Base-by-base conservation (phyloP, 2,329 filamentous ascomycete genomes). In the Colletotrichum eremochloae region DNA sequence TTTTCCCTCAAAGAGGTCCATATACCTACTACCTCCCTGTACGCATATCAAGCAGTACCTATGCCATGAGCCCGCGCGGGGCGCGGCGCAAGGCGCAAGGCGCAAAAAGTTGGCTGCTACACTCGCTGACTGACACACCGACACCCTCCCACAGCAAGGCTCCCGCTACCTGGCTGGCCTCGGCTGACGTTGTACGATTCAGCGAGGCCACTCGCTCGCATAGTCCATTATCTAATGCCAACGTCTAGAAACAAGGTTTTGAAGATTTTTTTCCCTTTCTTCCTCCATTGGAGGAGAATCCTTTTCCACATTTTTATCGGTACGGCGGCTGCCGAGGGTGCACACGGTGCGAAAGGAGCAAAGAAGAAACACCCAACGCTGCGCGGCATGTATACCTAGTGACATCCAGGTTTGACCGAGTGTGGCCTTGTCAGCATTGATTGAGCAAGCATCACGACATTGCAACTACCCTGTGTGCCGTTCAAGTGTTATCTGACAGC, bases 151-250 rank as follows among this genome's bases (percentile, higher is more conserved):
- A 20, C 18, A 44, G 38, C 38, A 42, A 38, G n/a, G 42, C 24
- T 24, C 42, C 44, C 42, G 12, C 14, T 18, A n/a, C 60, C 42
- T 48, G 48, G 61, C 36, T 63, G 62, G 62, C 50, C 24, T 64
- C 62, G 50, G 62, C 50, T 64, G 46, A 33, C 33, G 31, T 8
- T 14, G 33, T 7, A 3, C 4, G 12, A 9, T 12, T 20, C 38
- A 7, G 40, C 11, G 62, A 31, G n/a, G 5, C 36, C 42, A n/a
- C 3, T 33, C 24, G 2, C 20, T 29, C 48, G 38, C 36, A 44
- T 64, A 33, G 11, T 33, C 24, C 31, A 64, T 64, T 64, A 64
- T 64, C 62, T 64, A 55, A 64, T 55, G 62, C 24, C 62, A 55
- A 36, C 31, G 20, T 9, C 18, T 31, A 3, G 36, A 33, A 44